These are phyloP conservation scores for Pezicula rhizophila DNA, from an alignment of 2,329 filamentous ascomycete genomes.

Conservation along the genomic window DNA sequence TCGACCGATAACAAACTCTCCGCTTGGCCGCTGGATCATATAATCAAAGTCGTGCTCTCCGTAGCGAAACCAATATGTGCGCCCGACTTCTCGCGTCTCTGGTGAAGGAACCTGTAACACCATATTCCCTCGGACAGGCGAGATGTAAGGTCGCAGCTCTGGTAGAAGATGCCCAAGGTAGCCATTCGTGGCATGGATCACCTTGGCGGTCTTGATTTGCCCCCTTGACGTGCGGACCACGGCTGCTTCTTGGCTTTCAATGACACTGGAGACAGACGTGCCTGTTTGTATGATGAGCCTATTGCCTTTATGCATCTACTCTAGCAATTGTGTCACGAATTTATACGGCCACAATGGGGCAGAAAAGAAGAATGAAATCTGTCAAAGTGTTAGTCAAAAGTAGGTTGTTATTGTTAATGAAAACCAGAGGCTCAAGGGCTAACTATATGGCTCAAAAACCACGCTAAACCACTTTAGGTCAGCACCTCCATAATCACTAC, in stretches of 20 bases:
- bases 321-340: background rate
- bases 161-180: background rate
- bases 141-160: background rate
- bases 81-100: background rate
- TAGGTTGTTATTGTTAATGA: no score
- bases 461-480: no score
- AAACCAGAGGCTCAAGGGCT: no score
- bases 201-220: background rate
- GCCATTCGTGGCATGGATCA: background rate
- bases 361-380: no score
- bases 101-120: background rate
- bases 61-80: background rate
- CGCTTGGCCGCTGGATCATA: background rate
- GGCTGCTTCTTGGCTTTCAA: background rate
- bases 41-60: background rate
- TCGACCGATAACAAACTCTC: background rate
- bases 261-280: background rate
- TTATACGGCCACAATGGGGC: background rate
- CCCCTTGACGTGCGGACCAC: background rate
- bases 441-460: no score
- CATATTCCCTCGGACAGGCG: background rate
- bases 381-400: no score
- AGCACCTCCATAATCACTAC: no score
- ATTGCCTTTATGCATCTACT: background rate
- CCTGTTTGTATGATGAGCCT: background rate